Evolutionary conservation across 176 grass and related monocot genomes (phyloP).

Genomic region (Eleusine indica): DNA sequence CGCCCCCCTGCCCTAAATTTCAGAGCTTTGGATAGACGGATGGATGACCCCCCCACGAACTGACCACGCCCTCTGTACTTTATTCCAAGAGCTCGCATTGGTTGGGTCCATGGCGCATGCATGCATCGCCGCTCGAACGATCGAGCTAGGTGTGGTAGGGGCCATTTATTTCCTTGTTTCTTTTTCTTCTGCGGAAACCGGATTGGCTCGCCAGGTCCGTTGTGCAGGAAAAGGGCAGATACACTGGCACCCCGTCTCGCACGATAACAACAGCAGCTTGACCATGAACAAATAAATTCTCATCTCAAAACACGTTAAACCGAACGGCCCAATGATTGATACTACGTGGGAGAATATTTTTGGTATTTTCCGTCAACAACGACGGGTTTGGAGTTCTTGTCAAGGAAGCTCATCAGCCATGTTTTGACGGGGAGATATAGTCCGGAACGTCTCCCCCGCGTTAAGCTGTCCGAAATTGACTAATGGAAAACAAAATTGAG

Average conservation of each 20-base stretch:
- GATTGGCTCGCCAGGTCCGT: neutral
- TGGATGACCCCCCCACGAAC: neutral
- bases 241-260: neutral
- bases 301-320: neutral
- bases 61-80: slow-evolving; percentile 41
- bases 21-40: slow-evolving; percentile 30
- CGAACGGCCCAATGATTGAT: neutral
- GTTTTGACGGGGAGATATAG: slow-evolving; percentile 10
- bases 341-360: neutral
- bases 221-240: neutral
- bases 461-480: slow-evolving; percentile 33
- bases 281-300: neutral
- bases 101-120: neutral
- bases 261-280: slow-evolving; percentile 8
- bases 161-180: neutral
- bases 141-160: neutral
- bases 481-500: no score
- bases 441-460: neutral
- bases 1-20: neutral
- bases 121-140: neutral
- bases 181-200: neutral
- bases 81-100: slow-evolving; percentile 34
- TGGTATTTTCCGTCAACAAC: neutral
- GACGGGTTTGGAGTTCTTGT: slow-evolving; percentile 17
- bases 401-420: neutral